Base-by-base conservation (phyloP, 2,329 filamentous ascomycete species). In the Cytospora piceae region DNA sequence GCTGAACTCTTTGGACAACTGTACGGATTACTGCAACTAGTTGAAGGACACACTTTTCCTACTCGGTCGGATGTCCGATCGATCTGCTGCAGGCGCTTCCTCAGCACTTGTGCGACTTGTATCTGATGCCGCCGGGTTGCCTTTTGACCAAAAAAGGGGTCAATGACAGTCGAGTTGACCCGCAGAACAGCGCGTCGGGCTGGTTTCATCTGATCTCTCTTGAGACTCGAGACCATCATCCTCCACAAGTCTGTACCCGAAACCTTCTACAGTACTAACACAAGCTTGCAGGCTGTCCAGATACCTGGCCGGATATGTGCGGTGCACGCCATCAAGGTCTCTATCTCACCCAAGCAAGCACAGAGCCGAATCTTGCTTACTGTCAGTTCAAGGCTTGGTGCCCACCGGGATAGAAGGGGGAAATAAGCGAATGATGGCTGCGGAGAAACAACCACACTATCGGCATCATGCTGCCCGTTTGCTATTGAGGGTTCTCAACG, bases 141-240 rank as follows among this genome's bases (percentile, higher is more conserved):
- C 32, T 55, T 58, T 58, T 31, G 58, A 61, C 37, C 32, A 67
- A 67, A 39, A 58, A 17, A 54, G 39, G 55, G 31, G 32, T 22
- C 29, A 9, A n/a, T 20, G 53, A 37, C 46, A 53, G 58, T 17
- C 37, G 34, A 29, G 58, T 57, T 56, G 39, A 42, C 56, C 59
- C 54, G 66, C 66, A 67, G 63, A n/a, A 65, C 55, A 49, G 55
- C 49, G 63, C 63, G 59, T 59, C 27, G 62, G 64, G 55, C 63
- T 53, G 56, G 66, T 67, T 63, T 67, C 66, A 66, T 65, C 66
- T 65, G 63, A 65, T 59, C 54, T 59, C 54, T 58, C 49, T 54
- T 55, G 58, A 39, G 31, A 39, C 58, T 65, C 58, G 27, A 61
- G n/a, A 46, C 29, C 39, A n/a, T 11, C 42, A 53, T 51, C 37